phyloP scores from a whole-genome alignment of 2,329 filamentous ascomycete species.

The Fulvia fulva region DNA sequence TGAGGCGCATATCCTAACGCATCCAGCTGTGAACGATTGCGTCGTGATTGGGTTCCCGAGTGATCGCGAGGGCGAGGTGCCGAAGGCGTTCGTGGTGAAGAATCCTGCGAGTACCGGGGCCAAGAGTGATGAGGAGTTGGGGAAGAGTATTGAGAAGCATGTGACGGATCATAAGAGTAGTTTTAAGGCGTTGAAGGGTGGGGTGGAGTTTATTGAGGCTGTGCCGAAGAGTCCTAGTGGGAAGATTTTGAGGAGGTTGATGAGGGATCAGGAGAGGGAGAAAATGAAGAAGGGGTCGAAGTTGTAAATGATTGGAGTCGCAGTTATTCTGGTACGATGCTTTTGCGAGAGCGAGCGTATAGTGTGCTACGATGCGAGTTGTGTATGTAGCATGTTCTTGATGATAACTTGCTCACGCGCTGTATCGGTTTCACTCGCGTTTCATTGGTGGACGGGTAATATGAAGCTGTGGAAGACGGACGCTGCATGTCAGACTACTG shows the following conservation, averaged over 20 bases:
- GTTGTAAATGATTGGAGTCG: conserved; percentile 45
- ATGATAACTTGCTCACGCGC: too few species aligned
- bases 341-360: background rate
- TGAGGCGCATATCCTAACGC: conserved; percentile 72
- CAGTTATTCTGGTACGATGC: background rate
- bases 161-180: conserved; percentile 59
- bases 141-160: conserved; percentile 52
- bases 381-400: too few species aligned
- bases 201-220: conserved; percentile 54
- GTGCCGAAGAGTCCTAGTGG: conserved; percentile 61
- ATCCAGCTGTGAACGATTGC: conserved; percentile 71
- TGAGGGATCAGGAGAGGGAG: conserved; percentile 72
- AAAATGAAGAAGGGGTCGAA: conserved; percentile 62
- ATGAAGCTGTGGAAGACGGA: too few species aligned
- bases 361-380: background rate
- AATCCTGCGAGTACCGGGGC: conserved; percentile 35
- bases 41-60: conserved; percentile 73
- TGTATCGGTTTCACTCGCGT: too few species aligned
- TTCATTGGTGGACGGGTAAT: too few species aligned
- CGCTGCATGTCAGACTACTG: background rate
- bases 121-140: conserved; percentile 48
- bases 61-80: conserved; percentile 57
- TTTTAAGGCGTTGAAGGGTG: conserved; percentile 61
- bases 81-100: conserved; percentile 63
- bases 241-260: conserved; percentile 59